Evolutionary conservation across 2,329 filamentous ascomycete species (phyloP).

Genomic region (Trichoderma sp.): DNA sequence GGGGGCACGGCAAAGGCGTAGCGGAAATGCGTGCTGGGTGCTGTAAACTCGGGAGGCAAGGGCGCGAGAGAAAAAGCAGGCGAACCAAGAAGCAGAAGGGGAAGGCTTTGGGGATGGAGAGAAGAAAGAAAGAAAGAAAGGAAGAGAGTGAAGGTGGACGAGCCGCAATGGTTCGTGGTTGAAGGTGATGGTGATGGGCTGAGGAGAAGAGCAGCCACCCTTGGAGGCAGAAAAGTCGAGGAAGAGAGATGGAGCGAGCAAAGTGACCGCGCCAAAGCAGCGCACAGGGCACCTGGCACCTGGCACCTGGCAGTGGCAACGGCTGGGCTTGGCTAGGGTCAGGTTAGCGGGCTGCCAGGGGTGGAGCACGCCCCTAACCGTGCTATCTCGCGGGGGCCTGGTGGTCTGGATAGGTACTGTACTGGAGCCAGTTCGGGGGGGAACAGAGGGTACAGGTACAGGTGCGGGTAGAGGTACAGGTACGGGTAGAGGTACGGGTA

Average conservation of each 20-base stretch:
- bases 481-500: not conserved
- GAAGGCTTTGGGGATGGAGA: conserved; percentile 24
- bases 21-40: conserved; percentile 22
- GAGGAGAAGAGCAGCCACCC: conserved; percentile 17
- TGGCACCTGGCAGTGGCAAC: conserved; percentile 20
- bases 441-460: not conserved
- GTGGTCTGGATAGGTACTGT: too few relatives aligned
- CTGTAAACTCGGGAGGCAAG: conserved; percentile 22
- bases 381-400: conserved; percentile 18
- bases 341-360: conserved; percentile 16
- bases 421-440: conserved; percentile 10
- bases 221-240: conserved; percentile 17
- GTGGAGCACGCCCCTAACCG: conserved; percentile 20
- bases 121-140: conserved; percentile 30
- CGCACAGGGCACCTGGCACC: conserved; percentile 13
- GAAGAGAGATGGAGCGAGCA: conserved; percentile 16
- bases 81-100: conserved; percentile 31
- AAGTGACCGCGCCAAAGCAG: conserved; percentile 10
- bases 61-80: conserved; percentile 26
- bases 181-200: conserved; percentile 16
- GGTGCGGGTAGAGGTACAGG: not conserved
- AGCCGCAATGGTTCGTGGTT: conserved; percentile 18
- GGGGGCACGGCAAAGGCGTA: conserved; percentile 28
- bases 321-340: conserved; percentile 20
- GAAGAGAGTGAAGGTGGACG: conserved; percentile 24